Conservation (phyloP, 305 asterid genomes). For the Ajuga reptans region DNA sequence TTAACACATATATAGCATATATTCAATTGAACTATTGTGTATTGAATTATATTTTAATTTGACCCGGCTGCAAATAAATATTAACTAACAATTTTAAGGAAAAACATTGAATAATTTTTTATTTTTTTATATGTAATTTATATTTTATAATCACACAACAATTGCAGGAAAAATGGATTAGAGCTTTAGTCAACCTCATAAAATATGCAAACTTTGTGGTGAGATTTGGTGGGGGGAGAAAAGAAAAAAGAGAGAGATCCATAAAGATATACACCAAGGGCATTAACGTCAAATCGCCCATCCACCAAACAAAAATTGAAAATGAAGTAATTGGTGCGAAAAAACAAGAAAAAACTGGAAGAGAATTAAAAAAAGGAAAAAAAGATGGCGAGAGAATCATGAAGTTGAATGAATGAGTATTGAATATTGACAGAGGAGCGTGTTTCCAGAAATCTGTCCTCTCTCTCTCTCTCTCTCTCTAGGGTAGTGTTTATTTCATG, state of each 20-base stretch:
- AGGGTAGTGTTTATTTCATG: slow-evolving; percentile 27
- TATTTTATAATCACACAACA: too few species aligned
- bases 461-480: slow-evolving; percentile 7
- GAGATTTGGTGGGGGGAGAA: background rate
- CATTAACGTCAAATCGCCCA: background rate
- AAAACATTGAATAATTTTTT: too few species aligned
- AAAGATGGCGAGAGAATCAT: slow-evolving; percentile 31
- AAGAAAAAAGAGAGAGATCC: background rate
- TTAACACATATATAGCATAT: too few species aligned
- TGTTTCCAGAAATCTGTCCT: slow-evolving; percentile 44
- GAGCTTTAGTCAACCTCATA: too few species aligned
- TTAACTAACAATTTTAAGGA: too few species aligned
- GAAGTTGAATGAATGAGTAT: slow-evolving; percentile 29
- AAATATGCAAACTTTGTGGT: too few species aligned
- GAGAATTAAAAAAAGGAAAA: background rate
- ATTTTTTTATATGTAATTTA: too few species aligned
- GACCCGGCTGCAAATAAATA: too few species aligned
- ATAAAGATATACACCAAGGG: slow-evolving; percentile 14
- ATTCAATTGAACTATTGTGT: too few species aligned
- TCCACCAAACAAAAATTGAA: slow-evolving; percentile 20
- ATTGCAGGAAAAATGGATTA: too few species aligned
- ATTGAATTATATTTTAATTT: too few species aligned
- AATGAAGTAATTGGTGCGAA: slow-evolving; percentile 28
- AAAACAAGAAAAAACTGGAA: slow-evolving; percentile 20
- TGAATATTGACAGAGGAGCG: slow-evolving; percentile 42